A percentile compares a stretch with the other conserved stretches of the same genome.
These are phyloP conservation scores for Cavenderia fasciculata DNA, from an alignment of 78 protist species.

Conservation along the genomic window DNA sequence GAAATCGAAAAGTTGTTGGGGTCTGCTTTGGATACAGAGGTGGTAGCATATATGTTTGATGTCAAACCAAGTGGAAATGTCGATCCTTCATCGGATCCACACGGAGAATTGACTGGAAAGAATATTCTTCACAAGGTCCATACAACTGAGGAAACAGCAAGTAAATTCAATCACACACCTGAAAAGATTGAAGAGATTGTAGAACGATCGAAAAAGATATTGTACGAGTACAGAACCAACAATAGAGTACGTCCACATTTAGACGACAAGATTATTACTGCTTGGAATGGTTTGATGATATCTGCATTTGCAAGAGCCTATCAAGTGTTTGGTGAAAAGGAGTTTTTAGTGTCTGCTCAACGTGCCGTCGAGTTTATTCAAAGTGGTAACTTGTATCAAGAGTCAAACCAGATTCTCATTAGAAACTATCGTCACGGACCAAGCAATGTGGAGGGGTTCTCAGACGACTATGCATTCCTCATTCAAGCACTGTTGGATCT, in stretches of 20 bases:
- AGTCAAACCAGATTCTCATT: background rate
- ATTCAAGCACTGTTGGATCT: conserved; percentile 81
- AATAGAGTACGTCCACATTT: conserved; percentile 79
- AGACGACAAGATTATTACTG: conserved; percentile 86
- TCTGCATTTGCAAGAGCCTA: conserved; percentile 64
- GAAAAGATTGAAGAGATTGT: conserved; percentile 2
- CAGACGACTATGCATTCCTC: conserved; percentile 83
- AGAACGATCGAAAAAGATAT: background rate
- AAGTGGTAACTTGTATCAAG: conserved; percentile 12
- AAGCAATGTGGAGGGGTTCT: conserved; percentile 62
- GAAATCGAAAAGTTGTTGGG: conserved; percentile 25
- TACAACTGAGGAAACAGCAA: conserved; percentile 17
- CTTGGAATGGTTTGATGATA: conserved; percentile 90
- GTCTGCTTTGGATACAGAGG: background rate
- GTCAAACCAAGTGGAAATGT: conserved; percentile 81
- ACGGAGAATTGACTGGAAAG: conserved; percentile 77
- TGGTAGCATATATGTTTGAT: conserved; percentile 29
- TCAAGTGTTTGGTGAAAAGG: conserved; percentile 12
- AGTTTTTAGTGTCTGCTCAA: conserved; percentile 34
- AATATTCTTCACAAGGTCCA: conserved; percentile 61
- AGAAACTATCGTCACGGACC: conserved; percentile 80
- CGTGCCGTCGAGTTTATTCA: conserved; percentile 65
- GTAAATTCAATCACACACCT: conserved; percentile 10
- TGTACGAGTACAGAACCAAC: conserved; percentile 32
- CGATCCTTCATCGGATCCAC: conserved; percentile 77